Conservation (phyloP, 257 asterid species). For the Prunella vulgaris region DNA sequence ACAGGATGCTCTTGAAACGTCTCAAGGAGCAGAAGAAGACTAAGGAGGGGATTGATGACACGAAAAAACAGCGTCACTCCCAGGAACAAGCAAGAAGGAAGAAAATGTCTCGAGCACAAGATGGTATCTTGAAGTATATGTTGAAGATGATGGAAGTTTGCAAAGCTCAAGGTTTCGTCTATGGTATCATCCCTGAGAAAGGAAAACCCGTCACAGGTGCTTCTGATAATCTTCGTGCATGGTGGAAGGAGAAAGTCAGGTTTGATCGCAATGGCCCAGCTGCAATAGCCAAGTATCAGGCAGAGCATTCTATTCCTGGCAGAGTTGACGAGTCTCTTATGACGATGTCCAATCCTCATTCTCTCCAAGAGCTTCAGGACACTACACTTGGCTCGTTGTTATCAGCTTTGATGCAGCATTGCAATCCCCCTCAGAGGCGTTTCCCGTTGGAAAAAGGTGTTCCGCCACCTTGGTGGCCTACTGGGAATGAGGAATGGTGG, state of each 20-base stretch:
- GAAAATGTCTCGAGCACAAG: conserved; percentile 62
- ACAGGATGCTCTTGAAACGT: conserved; percentile 33
- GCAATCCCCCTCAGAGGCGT: conserved; percentile 55
- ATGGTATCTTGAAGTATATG: conserved; percentile 57
- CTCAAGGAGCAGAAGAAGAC: conserved; percentile 37
- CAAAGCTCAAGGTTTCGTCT: conserved; percentile 55
- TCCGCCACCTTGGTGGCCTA: conserved; percentile 69
- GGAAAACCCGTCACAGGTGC: conserved; percentile 60
- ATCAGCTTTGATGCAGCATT: conserved; percentile 55
- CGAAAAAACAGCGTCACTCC: conserved; percentile 25
- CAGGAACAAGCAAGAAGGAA: conserved; percentile 54
- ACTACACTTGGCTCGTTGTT: conserved; percentile 45
- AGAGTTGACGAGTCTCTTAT: conserved; percentile 26
- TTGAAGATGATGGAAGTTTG: conserved; percentile 57
- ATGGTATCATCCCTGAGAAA: conserved; percentile 54
- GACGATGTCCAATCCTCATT: conserved; percentile 20
- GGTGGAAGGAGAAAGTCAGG: conserved; percentile 63
- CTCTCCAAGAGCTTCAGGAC: conserved; percentile 47
- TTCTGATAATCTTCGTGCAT: conserved; percentile 50
- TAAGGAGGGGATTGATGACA: conserved; percentile 21
- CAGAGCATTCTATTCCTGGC: conserved; percentile 30
- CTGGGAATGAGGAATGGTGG: conserved; percentile 56
- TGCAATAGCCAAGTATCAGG: conserved; percentile 43
- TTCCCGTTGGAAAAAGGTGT: conserved; percentile 50
- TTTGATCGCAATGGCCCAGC: conserved; percentile 55